These are phyloP conservation scores for Phialocephala sp. DNA, from an alignment of 2,329 filamentous ascomycete species.

Conservation along the genomic window DNA sequence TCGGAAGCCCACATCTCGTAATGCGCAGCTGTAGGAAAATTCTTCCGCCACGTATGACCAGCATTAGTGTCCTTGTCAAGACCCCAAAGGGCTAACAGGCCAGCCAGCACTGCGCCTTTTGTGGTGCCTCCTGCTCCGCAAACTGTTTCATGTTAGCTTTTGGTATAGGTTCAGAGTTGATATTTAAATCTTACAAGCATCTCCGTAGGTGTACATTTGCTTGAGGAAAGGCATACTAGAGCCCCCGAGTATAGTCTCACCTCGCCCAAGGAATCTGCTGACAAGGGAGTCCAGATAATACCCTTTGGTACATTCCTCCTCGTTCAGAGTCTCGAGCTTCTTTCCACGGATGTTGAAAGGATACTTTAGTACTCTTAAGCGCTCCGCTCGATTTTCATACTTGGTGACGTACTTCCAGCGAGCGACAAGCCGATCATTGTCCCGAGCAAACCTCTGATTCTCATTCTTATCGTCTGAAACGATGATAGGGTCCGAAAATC, in stretches of 20 bases:
- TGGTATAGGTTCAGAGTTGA: not conserved
- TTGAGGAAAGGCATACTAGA: no score
- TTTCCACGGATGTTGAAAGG: conserved; percentile 10
- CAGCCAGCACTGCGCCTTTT: conserved; percentile 63
- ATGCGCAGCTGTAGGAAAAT: conserved; percentile 34
- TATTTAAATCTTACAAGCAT: conserved; percentile 31
- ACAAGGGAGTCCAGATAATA: conserved; percentile 3
- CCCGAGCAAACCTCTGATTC: conserved; percentile 1
- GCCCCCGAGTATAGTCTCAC: conserved; percentile 21
- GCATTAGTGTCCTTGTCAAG: conserved; percentile 61
- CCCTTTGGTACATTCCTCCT: conserved; percentile 22
- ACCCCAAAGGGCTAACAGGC: conserved; percentile 62
- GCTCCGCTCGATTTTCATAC: conserved; percentile 17
- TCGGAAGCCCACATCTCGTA: conserved; percentile 50
- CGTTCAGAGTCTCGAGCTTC: conserved; percentile 6
- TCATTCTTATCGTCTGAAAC: not conserved
- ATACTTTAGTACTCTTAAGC: conserved; percentile 1
- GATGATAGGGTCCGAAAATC: not conserved
- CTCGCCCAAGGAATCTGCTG: conserved; percentile 23
- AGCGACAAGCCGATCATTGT: conserved; percentile 10
- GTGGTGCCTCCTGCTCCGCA: conserved; percentile 75
- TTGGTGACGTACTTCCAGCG: conserved; percentile 15
- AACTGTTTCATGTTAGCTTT: conserved; percentile 42
- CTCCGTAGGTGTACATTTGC: conserved; percentile 29
- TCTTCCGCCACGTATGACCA: conserved; percentile 23